Percentiles rank a stretch among this genome's conserved stretches.
Conservation (phyloP, 441 rosid genomes). For the Euphorbia schlechtendalii region DNA sequence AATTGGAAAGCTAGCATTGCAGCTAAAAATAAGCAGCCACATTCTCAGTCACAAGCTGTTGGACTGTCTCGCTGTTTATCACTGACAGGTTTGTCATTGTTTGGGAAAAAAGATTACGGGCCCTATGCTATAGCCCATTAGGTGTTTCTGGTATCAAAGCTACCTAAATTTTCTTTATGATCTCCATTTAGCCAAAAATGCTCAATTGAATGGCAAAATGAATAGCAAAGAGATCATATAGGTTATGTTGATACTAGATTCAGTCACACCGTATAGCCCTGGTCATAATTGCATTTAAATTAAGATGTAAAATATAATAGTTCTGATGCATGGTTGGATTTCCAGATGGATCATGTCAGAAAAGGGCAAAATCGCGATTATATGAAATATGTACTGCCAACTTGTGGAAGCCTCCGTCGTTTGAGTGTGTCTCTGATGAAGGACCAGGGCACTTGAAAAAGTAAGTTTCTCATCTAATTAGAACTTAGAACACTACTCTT, state of each 20-base stretch:
- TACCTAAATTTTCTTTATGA: too few species aligned
- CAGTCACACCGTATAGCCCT: neutral
- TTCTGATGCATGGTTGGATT: conserved; percentile 11
- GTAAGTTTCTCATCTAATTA: conserved; percentile 37
- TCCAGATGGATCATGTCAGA: conserved; percentile 38
- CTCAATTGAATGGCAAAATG: too few species aligned
- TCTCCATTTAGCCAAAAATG: too few species aligned
- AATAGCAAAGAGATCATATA: too few species aligned
- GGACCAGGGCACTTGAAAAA: conserved; percentile 71
- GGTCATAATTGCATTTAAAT: conserved; percentile 14
- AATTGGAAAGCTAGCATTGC: conserved; percentile 21
- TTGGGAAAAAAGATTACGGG: too few species aligned
- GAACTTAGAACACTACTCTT: too few species aligned
- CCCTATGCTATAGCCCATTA: too few species aligned
- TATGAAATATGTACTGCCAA: conserved; percentile 63
- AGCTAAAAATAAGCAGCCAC: conserved; percentile 21
- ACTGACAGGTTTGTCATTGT: too few species aligned
- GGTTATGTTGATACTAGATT: too few species aligned
- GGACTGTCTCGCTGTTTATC: conserved; percentile 3
- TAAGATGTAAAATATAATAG: neutral
- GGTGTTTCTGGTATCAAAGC: too few species aligned
- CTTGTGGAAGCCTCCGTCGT: conserved; percentile 69
- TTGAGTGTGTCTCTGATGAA: conserved; percentile 66
- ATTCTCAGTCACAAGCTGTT: conserved; percentile 22
- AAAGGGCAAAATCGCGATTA: conserved; percentile 57